These are phyloP conservation scores for Paraconiothyrium sp. DNA, from an alignment of 2,329 filamentous ascomycete genomes.

Conservation along the genomic window DNA sequence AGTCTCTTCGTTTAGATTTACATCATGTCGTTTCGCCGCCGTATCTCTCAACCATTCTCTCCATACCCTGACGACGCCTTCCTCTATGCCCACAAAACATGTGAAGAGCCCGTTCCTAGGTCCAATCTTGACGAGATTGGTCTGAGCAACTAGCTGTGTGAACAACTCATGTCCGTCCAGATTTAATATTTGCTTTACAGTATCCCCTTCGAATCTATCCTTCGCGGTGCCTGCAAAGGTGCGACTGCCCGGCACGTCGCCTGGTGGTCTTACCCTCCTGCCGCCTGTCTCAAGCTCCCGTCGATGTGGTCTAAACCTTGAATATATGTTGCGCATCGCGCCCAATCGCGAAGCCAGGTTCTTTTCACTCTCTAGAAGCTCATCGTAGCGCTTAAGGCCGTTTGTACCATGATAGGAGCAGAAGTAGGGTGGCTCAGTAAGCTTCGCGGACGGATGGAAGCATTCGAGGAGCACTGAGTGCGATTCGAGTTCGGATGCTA, in stretches of 20 bases:
- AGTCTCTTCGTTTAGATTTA: slow-evolving; percentile 28
- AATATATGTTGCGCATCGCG: slow-evolving; percentile 69
- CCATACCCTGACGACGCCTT: slow-evolving; percentile 76
- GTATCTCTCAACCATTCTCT: slow-evolving; percentile 72
- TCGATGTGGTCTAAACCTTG: slow-evolving; percentile 73
- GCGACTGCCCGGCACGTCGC: slow-evolving; percentile 58
- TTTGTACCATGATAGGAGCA: slow-evolving; percentile 74
- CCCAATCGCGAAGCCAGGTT: slow-evolving; percentile 51
- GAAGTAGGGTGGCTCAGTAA: slow-evolving; percentile 73
- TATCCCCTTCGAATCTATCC: slow-evolving; percentile 49
- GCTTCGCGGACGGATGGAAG: slow-evolving; percentile 75
- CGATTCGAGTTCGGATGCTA: slow-evolving; percentile 66
- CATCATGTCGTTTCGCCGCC: slow-evolving; percentile 32
- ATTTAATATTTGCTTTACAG: slow-evolving; percentile 67
- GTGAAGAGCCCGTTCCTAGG: slow-evolving; percentile 69
- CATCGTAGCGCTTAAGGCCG: slow-evolving; percentile 60
- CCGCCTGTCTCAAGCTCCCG: slow-evolving; percentile 59
- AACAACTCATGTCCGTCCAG: slow-evolving; percentile 78
- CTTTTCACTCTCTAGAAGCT: slow-evolving; percentile 38
- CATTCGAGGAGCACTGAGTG: slow-evolving; percentile 80
- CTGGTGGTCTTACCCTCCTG: slow-evolving; percentile 54
- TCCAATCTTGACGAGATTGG: slow-evolving; percentile 74
- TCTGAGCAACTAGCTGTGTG: slow-evolving; percentile 75
- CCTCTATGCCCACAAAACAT: slow-evolving; percentile 71
- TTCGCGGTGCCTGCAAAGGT: slow-evolving; percentile 45